Percentiles rank a stretch among this genome's conserved stretches.
Conservation (phyloP, 495 filamentous ascomycete genomes). For the Terfezia claveryi region DNA sequence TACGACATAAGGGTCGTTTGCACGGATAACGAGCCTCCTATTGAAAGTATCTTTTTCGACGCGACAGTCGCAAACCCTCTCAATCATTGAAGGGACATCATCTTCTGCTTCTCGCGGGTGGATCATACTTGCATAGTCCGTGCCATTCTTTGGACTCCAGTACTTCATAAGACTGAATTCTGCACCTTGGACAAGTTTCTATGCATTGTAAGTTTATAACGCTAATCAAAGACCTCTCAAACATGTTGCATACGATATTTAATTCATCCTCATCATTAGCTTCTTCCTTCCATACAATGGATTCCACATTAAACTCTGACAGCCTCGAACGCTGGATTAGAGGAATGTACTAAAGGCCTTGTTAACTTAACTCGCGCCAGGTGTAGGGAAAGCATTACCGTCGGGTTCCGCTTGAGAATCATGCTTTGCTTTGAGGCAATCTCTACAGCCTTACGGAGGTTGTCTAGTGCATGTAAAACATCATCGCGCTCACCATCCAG, state of each 20-base stretch:
- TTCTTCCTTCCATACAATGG: slow-evolving; percentile 9
- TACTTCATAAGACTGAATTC: too few species aligned
- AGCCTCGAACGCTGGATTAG: slow-evolving; percentile 11
- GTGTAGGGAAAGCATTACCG: background rate
- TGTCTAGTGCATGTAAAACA: slow-evolving; percentile 7
- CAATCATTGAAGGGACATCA: slow-evolving; percentile 7
- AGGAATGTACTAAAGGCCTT: slow-evolving; percentile 3
- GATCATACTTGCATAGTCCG: slow-evolving; percentile 10
- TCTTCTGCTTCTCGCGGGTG: slow-evolving; percentile 8
- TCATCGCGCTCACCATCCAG: slow-evolving; percentile 10
- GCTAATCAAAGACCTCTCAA: too few species aligned
- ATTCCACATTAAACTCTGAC: slow-evolving; percentile 8
- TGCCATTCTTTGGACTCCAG: slow-evolving; percentile 9
- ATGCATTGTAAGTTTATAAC: too few species aligned
- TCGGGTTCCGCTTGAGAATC: background rate
- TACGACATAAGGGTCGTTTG: slow-evolving; percentile 3
- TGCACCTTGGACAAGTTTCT: too few species aligned
- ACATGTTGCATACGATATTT: background rate
- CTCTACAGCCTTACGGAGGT: slow-evolving; percentile 6
- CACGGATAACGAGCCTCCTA: slow-evolving; percentile 12
- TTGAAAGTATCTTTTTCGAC: slow-evolving; percentile 8
- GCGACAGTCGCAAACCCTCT: slow-evolving; percentile 9
- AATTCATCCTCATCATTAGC: slow-evolving; percentile 1
- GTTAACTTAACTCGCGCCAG: too few species aligned
- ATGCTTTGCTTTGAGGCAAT: slow-evolving; percentile 1